These are phyloP conservation scores for Periglandula ipomoeae DNA, from an alignment of 2,329 filamentous ascomycete genomes.

Conservation along the genomic window DNA sequence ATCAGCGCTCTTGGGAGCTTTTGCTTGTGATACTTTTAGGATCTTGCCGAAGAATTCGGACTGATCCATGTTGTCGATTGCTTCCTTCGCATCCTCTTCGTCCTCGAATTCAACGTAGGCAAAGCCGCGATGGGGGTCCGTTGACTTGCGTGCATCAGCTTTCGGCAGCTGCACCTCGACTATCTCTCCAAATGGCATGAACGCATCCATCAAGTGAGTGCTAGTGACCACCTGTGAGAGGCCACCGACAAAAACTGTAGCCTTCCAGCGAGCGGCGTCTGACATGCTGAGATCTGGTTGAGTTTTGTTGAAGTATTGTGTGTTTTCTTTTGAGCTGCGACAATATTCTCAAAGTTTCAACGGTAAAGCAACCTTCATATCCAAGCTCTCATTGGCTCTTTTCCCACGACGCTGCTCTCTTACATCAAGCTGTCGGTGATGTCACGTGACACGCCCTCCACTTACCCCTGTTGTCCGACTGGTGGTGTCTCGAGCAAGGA, in stretches of 20 bases:
- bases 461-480: not conserved
- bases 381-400: constrained; percentile 1
- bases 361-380: not conserved
- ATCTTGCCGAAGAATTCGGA: constrained; percentile 88
- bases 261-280: constrained; percentile 74
- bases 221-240: constrained; percentile 70
- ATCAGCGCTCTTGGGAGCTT: constrained; percentile 78
- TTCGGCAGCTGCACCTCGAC: constrained; percentile 85
- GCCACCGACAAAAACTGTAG: constrained; percentile 87
- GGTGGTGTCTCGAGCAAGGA: not conserved
- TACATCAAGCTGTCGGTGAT: not conserved
- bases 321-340: not conserved
- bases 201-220: constrained; percentile 75
- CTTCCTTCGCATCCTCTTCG: constrained; percentile 77
- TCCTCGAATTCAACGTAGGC: constrained; percentile 94
- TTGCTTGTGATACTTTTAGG: constrained; percentile 86
- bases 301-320: too few relatives aligned
- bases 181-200: constrained; percentile 95
- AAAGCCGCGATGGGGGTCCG: constrained; percentile 80
- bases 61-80: constrained; percentile 99
- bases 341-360: not conserved
- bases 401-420: not conserved
- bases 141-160: constrained; percentile 69
- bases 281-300: constrained; percentile 51
- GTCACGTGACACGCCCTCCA: constrained; percentile 1